Conservation (phyloP, 345 rosid genomes). For the Diplotaxis tenuifolia region DNA sequence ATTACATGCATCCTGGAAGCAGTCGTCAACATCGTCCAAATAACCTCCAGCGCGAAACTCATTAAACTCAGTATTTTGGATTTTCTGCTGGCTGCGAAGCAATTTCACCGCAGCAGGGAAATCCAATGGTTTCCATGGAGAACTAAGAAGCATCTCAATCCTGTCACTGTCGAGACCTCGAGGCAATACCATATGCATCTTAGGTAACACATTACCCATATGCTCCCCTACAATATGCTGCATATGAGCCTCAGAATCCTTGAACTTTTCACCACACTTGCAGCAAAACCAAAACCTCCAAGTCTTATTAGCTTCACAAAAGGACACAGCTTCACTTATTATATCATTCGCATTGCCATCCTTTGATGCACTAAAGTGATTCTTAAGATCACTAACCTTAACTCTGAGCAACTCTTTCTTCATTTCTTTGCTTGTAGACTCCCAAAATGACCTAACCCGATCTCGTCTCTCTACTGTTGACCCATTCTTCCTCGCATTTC, state of each 20-base stretch:
- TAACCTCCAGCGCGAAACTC: conserved; percentile 43
- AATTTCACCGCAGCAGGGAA: conserved; percentile 58
- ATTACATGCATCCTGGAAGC: conserved; percentile 74
- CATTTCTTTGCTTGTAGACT: conserved; percentile 53
- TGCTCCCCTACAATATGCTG: conserved; percentile 82
- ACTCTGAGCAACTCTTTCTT: conserved; percentile 65
- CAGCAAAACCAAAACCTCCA: conserved; percentile 89
- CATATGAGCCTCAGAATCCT: conserved; percentile 63
- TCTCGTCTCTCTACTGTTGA: conserved; percentile 61
- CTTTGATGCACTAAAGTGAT: conserved; percentile 57
- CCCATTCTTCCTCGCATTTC: conserved; percentile 53
- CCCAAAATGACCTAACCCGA: conserved; percentile 68
- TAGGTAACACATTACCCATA: conserved; percentile 67
- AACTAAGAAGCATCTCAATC: conserved; percentile 66
- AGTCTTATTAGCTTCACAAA: conserved; percentile 54
- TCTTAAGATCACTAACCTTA: conserved; percentile 57
- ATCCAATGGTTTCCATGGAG: conserved; percentile 88
- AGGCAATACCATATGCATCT: conserved; percentile 75
- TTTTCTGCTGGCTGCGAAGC: conserved; percentile 48
- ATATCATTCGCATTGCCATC: conserved; percentile 56
- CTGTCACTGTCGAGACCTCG: conserved; percentile 63
- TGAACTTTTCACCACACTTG: conserved; percentile 59
- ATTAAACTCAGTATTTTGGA: conserved; percentile 43
- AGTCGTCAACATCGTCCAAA: conserved; percentile 54
- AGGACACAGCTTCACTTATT: conserved; percentile 60